Conservation (phyloP, 768 basidiomycete genomes). For the Podaxis sp. region DNA sequence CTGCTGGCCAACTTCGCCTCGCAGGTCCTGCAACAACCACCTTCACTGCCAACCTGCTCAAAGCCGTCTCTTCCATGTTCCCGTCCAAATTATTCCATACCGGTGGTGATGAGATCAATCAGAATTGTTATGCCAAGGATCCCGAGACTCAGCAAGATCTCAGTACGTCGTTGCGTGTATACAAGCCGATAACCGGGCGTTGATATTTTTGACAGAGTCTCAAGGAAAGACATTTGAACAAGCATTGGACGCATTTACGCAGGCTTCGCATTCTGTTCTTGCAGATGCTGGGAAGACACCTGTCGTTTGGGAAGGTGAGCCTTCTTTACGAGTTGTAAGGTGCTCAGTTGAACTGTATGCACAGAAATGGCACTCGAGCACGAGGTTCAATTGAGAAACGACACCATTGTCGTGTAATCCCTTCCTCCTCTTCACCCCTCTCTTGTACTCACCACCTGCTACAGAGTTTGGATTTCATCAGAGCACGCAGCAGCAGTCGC, state of each 20-base stretch:
- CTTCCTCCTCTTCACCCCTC: not conserved
- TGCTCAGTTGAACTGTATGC: conserved; percentile 24
- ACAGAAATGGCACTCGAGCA: conserved; percentile 67
- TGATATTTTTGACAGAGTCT: not conserved
- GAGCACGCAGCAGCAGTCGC: conserved; percentile 58
- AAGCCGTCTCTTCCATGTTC: conserved; percentile 48
- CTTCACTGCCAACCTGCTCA: conserved; percentile 58
- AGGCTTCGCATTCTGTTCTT: conserved; percentile 58
- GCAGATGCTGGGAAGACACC: conserved; percentile 63
- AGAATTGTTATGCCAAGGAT: conserved; percentile 65
- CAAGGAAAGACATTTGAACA: conserved; percentile 56
- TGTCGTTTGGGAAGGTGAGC: conserved; percentile 77
- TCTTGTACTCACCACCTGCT: not conserved
- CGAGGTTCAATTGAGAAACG: conserved; percentile 45
- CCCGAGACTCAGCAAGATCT: conserved; percentile 56
- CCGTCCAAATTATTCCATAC: conserved; percentile 70
- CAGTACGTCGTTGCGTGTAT: conserved; percentile 18
- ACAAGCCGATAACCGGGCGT: not conserved
- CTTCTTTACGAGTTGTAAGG: not conserved
- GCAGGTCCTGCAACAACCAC: conserved; percentile 57
- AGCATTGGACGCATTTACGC: conserved; percentile 63
- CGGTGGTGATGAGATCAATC: conserved; percentile 82
- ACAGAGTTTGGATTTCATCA: conserved; percentile 74
- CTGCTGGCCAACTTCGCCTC: conserved; percentile 80
- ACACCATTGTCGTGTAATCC: conserved; percentile 58